phyloP scores from a whole-genome alignment of 805 yeast species.

The Candida qinlingensis region DNA sequence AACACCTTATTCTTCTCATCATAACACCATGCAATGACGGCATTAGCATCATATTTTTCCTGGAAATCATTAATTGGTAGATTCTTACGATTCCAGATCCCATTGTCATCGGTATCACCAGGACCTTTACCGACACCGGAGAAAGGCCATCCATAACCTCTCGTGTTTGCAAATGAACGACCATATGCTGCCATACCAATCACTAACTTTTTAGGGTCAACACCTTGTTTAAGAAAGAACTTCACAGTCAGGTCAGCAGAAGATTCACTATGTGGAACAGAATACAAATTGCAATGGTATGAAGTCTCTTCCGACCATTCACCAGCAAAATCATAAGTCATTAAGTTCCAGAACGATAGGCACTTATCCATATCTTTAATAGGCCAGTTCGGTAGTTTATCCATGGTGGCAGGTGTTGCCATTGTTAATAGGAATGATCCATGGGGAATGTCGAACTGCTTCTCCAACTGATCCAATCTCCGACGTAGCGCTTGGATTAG shows the following conservation, averaged over 20 bases:
- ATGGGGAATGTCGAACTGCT: slow-evolving; percentile 15
- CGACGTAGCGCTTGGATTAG: not conserved
- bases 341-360: slow-evolving; percentile 73
- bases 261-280: slow-evolving; percentile 30
- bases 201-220: slow-evolving; percentile 47
- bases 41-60: slow-evolving; percentile 47
- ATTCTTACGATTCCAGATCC: slow-evolving; percentile 49
- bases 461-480: not conserved
- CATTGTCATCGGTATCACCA: slow-evolving; percentile 36
- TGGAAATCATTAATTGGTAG: slow-evolving; percentile 41
- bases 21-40: slow-evolving; percentile 52
- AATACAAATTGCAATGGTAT: slow-evolving; percentile 66
- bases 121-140: slow-evolving; percentile 38
- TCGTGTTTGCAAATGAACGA: slow-evolving; percentile 40
- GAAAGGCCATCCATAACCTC: slow-evolving; percentile 38
- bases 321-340: slow-evolving; percentile 90
- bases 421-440: slow-evolving; percentile 48
- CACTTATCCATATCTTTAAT: slow-evolving; percentile 51
- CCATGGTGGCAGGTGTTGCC: slow-evolving; percentile 69
- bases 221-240: slow-evolving; percentile 37
- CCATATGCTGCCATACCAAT: slow-evolving; percentile 92
- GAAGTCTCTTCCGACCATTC: slow-evolving; percentile 59
- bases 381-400: slow-evolving; percentile 37
- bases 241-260: slow-evolving; percentile 46
- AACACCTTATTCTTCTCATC: slow-evolving; percentile 33